These are phyloP conservation scores for Ammopiptanthus mongolicus DNA, from an alignment of 306 rosid genomes.

Conservation along the genomic window DNA sequence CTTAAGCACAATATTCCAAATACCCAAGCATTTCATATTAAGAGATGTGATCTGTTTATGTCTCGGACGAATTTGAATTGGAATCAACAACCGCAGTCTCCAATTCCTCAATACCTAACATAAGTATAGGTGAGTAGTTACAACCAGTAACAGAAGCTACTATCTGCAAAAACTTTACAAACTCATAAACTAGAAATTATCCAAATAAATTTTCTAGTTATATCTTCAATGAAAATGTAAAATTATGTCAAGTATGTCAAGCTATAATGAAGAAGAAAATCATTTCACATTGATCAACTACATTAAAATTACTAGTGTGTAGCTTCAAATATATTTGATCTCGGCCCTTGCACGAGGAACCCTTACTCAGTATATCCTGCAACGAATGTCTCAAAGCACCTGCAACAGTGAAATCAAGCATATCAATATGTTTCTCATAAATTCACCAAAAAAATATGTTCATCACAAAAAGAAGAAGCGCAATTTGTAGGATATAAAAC, in stretches of 20 bases:
- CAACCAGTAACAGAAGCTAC: conserved; percentile 22
- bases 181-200: conserved; percentile 1
- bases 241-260: neutral
- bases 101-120: conserved; percentile 71
- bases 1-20: conserved; percentile 46
- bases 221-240: conserved; percentile 11
- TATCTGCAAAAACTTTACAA: conserved; percentile 9
- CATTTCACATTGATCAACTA: neutral
- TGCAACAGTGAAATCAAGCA: conserved; percentile 28
- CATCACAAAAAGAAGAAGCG: neutral
- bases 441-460: too few species aligned
- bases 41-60: conserved; percentile 57
- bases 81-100: conserved; percentile 61
- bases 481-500: too few species aligned
- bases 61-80: conserved; percentile 64
- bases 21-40: conserved; percentile 52
- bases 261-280: conserved; percentile 15
- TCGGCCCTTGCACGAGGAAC: conserved; percentile 61
- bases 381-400: conserved; percentile 91
- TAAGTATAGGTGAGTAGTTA: conserved; percentile 22
- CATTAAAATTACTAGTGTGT: conserved; percentile 58
- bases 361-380: conserved; percentile 84
- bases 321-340: conserved; percentile 90
- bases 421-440: too few species aligned
- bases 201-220: conserved; percentile 3